Conservation (phyloP, 192 early-diverging fungal species). For the Geosiphon pyriformis region DNA sequence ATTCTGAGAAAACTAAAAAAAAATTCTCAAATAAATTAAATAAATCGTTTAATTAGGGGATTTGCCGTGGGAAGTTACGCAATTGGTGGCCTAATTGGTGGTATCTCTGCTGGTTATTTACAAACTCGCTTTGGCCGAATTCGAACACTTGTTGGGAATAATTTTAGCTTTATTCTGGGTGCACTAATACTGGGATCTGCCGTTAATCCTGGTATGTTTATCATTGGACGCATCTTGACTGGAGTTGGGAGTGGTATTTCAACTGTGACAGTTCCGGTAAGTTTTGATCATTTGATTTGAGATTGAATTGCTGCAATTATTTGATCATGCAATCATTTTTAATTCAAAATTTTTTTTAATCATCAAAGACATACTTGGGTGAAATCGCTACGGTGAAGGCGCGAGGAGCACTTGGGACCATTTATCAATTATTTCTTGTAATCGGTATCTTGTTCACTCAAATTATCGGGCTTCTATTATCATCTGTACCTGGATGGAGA, state of each 20-base stretch:
- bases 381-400: conserved; percentile 70
- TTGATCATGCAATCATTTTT: conserved; percentile 22
- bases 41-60: conserved; percentile 31
- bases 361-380: conserved; percentile 69
- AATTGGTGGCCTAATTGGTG: conserved; percentile 55
- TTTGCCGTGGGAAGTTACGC: conserved; percentile 42
- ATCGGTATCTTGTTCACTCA: conserved; percentile 73
- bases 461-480: conserved; percentile 55
- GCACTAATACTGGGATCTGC: conserved; percentile 59
- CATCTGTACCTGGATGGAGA: conserved; percentile 64
- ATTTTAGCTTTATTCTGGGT: conserved; percentile 62
- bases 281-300: neutral
- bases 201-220: conserved; percentile 54
- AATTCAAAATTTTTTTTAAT: too few relatives aligned
- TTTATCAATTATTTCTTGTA: conserved; percentile 73
- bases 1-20: too few relatives aligned
- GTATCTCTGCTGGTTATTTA: conserved; percentile 47
- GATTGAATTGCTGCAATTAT: conserved; percentile 36
- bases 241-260: conserved; percentile 71
- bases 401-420: conserved; percentile 65
- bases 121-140: conserved; percentile 51
- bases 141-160: conserved; percentile 57
- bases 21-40: too few relatives aligned
- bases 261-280: conserved; percentile 40
- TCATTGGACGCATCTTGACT: conserved; percentile 65